A percentile compares a stretch with the other conserved stretches of the same genome.
These are phyloP conservation scores for Fusarium sp. DNA, from an alignment of 2,329 filamentous ascomycete species.

Conservation along the genomic window DNA sequence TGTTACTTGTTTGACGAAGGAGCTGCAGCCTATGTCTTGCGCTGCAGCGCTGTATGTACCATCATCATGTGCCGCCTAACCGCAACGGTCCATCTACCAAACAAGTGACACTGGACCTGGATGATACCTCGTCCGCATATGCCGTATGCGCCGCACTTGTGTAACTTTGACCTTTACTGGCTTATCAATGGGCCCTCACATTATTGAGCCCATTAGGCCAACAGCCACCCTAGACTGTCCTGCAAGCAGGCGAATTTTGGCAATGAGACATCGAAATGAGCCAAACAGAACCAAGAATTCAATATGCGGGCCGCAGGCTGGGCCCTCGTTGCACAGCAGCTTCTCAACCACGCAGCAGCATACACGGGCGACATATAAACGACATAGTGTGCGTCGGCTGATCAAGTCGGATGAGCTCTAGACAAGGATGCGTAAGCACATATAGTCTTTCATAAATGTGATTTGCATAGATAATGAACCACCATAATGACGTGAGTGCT, in stretches of 20 bases:
- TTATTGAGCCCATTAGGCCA: conserved; percentile 1
- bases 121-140: conserved; percentile 6
- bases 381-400: conserved; percentile 17
- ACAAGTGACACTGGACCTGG: not conserved
- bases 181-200: conserved; percentile 13
- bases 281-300: conserved; percentile 3
- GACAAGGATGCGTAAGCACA: not conserved
- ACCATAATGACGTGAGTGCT: conserved; percentile 4
- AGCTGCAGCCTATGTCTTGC: conserved; percentile 14
- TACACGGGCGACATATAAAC: conserved; percentile 16
- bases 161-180: conserved; percentile 24
- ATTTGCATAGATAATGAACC: not conserved
- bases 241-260: conserved; percentile 10
- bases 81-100: conserved; percentile 1
- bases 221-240: not conserved
- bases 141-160: conserved; percentile 27
- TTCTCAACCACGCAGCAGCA: conserved; percentile 7
- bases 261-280: conserved; percentile 2
- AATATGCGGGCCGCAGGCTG: conserved; percentile 19
- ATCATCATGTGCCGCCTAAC: conserved; percentile 23
- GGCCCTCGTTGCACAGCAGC: conserved; percentile 28
- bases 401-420: conserved; percentile 11
- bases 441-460: not conserved
- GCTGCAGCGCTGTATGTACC: not conserved
- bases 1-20: not conserved